Conservation (phyloP, 1,139 yeast species). For the Blastobotrys proliferans region DNA sequence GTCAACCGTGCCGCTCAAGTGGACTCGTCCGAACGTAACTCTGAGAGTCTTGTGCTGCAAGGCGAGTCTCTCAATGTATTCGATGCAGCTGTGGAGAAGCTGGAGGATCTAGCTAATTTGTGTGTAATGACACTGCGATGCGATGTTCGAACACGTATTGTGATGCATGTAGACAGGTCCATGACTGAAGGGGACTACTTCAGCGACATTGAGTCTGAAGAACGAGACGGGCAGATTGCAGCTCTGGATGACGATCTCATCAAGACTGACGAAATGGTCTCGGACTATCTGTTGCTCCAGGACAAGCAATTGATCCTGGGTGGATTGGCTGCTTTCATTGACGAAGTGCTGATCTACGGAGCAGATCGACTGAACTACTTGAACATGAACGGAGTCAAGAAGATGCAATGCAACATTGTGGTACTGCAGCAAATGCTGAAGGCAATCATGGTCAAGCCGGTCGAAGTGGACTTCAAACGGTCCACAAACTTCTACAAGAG, state of each 20-base stretch:
- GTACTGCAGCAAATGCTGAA: slow-evolving; percentile 75
- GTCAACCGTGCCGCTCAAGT: slow-evolving; percentile 20
- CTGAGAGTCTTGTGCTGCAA: slow-evolving; percentile 23
- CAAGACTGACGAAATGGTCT: slow-evolving; percentile 43
- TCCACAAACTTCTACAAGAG: slow-evolving; percentile 58
- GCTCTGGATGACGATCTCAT: slow-evolving; percentile 58
- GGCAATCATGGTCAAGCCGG: slow-evolving; percentile 54
- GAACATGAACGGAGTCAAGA: slow-evolving; percentile 63
- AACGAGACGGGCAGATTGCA: slow-evolving; percentile 59
- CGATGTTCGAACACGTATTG: slow-evolving; percentile 59
- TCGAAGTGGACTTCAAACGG: slow-evolving; percentile 54
- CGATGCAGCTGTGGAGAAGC: slow-evolving; percentile 43
- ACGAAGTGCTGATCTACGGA: slow-evolving; percentile 56
- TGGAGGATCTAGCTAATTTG: slow-evolving; percentile 46
- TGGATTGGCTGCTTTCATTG: slow-evolving; percentile 59
- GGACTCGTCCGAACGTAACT: slow-evolving; percentile 16
- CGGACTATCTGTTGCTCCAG: slow-evolving; percentile 28
- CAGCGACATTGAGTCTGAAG: slow-evolving; percentile 52
- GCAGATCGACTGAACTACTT: slow-evolving; percentile 52
- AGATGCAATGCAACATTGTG: slow-evolving; percentile 62
- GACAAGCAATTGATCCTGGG: slow-evolving; percentile 34
- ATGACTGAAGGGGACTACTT: slow-evolving; percentile 37
- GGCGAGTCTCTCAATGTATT: slow-evolving; percentile 46
- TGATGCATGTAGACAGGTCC: slow-evolving; percentile 53
- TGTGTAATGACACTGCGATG: slow-evolving; percentile 58